Base-by-base conservation (phyloP, 2,329 filamentous ascomycete species). In the Pyrenochaeta sp. region DNA sequence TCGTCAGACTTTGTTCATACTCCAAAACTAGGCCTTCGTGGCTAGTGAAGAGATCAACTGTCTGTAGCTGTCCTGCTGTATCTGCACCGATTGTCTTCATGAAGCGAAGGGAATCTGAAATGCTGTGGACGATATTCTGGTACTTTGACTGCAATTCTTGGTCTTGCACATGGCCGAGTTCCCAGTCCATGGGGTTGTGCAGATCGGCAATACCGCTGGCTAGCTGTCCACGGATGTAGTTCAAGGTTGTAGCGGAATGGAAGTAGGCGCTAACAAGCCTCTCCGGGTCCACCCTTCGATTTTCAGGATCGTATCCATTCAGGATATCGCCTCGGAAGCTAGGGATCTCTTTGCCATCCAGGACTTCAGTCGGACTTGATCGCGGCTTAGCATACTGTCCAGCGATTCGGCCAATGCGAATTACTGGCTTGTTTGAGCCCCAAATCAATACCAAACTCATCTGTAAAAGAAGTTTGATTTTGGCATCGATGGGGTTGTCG, bases 381-480 rank as follows among this genome's bases (percentile, higher is more conserved):
- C 95, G 85, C 2, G 94, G 95, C 80, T 99, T 99, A 30, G 95
- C 95, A 73, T 97, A 99, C 83, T 99, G 95, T 3, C 95, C 95
- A 12, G 95, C 95, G 88, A 98, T 97, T 59, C 95, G 88, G 15
- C 92, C 95, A 72, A 99, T 96, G 67, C 95, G 88, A 47, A 99
- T 92, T 3, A 99, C 93, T 5, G 91, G 91, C 72, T 89, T 89
- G 70, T 89, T 88, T 25, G 84, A 83, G 37, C 92, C 95, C 90
- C 93, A 97, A 76, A 98, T 93, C 59, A 99, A 84, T 1, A 99
- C 92, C 68, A 99, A 82, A 65, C 92, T 96, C 94, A 99, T 98
- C 81, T 99, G 95, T 58, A 99, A 83, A 30, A 99, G 85, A 27
- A 99, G 86, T 81, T 98, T 98, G 78, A 98, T 92, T 83, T 98